These are phyloP conservation scores for Trametes elegans DNA, from an alignment of 768 basidiomycete species.

Conservation along the genomic window DNA sequence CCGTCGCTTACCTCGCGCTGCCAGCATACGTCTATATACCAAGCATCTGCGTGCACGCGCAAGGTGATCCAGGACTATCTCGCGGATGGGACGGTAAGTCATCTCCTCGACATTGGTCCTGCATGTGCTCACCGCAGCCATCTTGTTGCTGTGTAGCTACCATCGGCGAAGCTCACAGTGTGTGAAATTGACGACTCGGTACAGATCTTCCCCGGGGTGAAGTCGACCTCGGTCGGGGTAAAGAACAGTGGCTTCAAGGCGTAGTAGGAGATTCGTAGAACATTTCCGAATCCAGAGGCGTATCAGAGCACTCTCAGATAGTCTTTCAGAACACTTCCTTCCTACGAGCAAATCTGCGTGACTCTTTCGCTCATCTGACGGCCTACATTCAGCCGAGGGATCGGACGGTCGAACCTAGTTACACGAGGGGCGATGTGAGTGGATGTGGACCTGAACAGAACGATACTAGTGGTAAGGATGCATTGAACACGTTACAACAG, in stretches of 20 bases:
- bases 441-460: too few species aligned
- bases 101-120: too few species aligned
- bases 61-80: slow-evolving; percentile 9
- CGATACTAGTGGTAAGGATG: too few species aligned
- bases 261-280: neutral
- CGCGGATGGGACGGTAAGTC: slow-evolving; percentile 7
- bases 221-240: neutral
- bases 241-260: neutral
- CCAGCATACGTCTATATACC: slow-evolving; percentile 12
- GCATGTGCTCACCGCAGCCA: neutral
- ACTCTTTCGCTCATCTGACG: too few species aligned
- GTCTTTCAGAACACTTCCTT: too few species aligned
- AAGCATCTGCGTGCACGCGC: slow-evolving; percentile 4
- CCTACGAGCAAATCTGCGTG: too few species aligned
- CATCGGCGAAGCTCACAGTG: neutral
- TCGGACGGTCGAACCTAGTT: too few species aligned
- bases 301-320: too few species aligned
- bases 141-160: neutral
- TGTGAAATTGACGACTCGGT: slow-evolving; percentile 12
- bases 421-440: too few species aligned
- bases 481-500: too few species aligned
- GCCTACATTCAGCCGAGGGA: too few species aligned
- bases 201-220: slow-evolving; percentile 11
- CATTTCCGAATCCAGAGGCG: too few species aligned
- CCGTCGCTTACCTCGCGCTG: neutral